phyloP scores from a whole-genome alignment of 1,139 yeast species.

The Waltiozyma sp. region DNA sequence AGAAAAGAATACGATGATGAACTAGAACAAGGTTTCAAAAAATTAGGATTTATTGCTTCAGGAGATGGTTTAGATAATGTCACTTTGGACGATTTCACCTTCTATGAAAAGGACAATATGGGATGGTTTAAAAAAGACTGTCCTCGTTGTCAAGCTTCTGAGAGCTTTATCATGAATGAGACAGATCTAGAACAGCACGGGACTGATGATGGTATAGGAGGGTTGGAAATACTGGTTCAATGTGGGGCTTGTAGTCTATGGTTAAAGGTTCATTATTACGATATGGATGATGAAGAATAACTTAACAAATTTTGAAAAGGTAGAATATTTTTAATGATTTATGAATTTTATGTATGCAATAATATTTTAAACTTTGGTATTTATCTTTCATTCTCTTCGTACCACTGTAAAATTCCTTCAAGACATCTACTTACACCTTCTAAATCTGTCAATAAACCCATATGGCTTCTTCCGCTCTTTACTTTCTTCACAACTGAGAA shows the following conservation, averaged over 20 bases:
- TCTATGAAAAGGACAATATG: slow-evolving; percentile 22
- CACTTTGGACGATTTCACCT: slow-evolving; percentile 49
- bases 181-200: slow-evolving; percentile 44
- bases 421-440: slow-evolving; percentile 64
- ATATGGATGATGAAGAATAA: slow-evolving; percentile 19
- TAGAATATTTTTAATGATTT: neutral
- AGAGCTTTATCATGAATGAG: slow-evolving; percentile 51
- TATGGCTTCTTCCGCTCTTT: slow-evolving; percentile 63
- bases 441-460: slow-evolving; percentile 64
- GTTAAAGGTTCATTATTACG: slow-evolving; percentile 63
- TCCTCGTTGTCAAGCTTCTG: slow-evolving; percentile 55
- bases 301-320: neutral
- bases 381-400: neutral
- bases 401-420: slow-evolving; percentile 24
- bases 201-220: slow-evolving; percentile 38
- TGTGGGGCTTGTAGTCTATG: slow-evolving; percentile 77
- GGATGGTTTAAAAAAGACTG: slow-evolving; percentile 45
- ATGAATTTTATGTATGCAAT: neutral
- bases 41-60: slow-evolving; percentile 37
- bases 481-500: slow-evolving; percentile 62
- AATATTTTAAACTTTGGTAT: no score
- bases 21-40: slow-evolving; percentile 28
- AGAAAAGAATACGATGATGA: slow-evolving; percentile 40
- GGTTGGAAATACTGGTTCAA: slow-evolving; percentile 61
- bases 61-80: slow-evolving; percentile 62